Evolutionary conservation across 2,329 filamentous ascomycete genomes (phyloP), one percentile per base, ranked within the genome.

Genomic region (Claviceps purpurea): DNA sequence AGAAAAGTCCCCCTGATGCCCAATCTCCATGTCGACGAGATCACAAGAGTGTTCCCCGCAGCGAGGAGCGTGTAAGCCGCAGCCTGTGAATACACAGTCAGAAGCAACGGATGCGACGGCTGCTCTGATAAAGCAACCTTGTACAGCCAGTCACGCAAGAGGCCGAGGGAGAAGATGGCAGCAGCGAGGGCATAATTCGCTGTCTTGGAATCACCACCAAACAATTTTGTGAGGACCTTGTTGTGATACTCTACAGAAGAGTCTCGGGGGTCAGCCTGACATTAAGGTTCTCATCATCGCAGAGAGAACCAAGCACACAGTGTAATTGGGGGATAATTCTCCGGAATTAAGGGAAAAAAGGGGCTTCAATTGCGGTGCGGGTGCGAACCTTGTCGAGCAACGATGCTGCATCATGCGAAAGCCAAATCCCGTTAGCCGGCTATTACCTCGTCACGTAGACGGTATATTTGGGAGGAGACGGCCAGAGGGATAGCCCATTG

Each of bases 1-100:
- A 98, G 76, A 67, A 96, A 98, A 40, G 93, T 98, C 56, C 93
- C 93, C 0, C 89, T 96, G 62, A 98, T 81, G 53, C 93, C 93
- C 42, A 98, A 81, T 38, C 84, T 86, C 82, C 83, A 96, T 71
- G 95, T 97, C 55, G 87, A 93, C 38, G 85, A 84, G 49, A 97
- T 62, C 49, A 98, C 93, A 39, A 98, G 81, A 50, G 85, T 69
- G 68, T 95, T 96, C 54, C 93, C 93, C 40, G 72, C 65, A 30
- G 76, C 75, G 60, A 97, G 78, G 52, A 97, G 79, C 4, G 73
- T 77, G 57, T 84, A 84, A 43, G 87, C 88, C 18, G 84, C 68
- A 57, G 80, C 79, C 58, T 80, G 78, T 40, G 77, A 71, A 52
- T 73, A 65, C 14, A 79, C 73, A 47, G 75, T 75, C 60, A 82